Base-by-base conservation (phyloP, 2,329 filamentous ascomycete species). In the Fusarium torreyae region DNA sequence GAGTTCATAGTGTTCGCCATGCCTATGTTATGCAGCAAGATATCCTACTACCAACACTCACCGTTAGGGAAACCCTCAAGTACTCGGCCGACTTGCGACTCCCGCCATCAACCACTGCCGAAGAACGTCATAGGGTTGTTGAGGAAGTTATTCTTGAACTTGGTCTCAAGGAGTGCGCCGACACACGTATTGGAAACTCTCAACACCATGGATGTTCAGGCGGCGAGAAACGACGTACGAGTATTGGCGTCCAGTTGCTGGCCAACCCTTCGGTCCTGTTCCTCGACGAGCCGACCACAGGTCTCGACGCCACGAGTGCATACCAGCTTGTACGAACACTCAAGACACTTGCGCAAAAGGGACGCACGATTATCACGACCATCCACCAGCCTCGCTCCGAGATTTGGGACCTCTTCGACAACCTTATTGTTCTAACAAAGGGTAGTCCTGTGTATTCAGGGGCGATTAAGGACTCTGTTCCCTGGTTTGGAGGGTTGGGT, bases 21-120 rank as follows among this genome's bases (percentile, higher is more conserved):
- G 86, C 90, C 50, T 92, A 94, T 81, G 91, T 92, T 20, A 92
- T 91, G 85, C 91, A 94, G 75, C 90, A 94, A 71, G 92, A 94
- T 74, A 85, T 94, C 15, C 81, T 94, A 2, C 82, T 94, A 1
- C 90, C 92, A 0, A 91, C 90, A 0, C 80, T 94, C 61, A 94
- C 92, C 0, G 92, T 94, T 13, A 84, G 92, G 38, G 92, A 94
- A 76, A 94, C 92, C 0, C 79, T 94, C 22, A 86, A 81, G 57
- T 94, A 94, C 76, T 89, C 92, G 3, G 92, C 92, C 3, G 88
- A 93, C 72, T 79, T 94, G 56, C 86, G 92, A 26, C 81, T 94
- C 1, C 90, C 91, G 0, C 83, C 90, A 0, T 85, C 88, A 0
- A 88, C 88, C 1, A 88, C 86, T 0, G 78, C 83, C 13, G 82